Evolutionary conservation across 495 filamentous ascomycete genomes (phyloP), one percentile per base, ranked within the genome.

Genomic region (Penicillium atrosanguineum): DNA sequence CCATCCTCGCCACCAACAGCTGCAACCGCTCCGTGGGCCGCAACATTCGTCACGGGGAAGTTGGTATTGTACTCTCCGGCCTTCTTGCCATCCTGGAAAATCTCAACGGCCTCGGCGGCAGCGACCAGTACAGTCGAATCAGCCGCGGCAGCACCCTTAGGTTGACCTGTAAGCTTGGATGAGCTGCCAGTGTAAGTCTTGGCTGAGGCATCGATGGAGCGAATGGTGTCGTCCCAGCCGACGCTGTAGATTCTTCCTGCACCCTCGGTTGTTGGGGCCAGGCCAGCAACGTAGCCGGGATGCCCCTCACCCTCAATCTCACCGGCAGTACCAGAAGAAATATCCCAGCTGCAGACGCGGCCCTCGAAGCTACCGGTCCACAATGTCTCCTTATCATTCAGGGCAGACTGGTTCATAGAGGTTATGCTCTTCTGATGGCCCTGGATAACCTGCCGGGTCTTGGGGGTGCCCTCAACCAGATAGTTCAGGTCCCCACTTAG

Each of bases 401-500:
- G 64, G 15, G 79, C 72, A 43, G 77, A 78, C 20, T 78, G 73
- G 9, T 73, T 79, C 41, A 94, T 70, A 6, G 90, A 87, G 3
- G 91, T 97, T 64, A 96, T 86, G 61, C 82, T 90, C 73, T 91
- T 95, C 71, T 96, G 93, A 66, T 97, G 93, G n/a, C 94, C 94
- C 50, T 91, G 85, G 3, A 98, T 77, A 7, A 90, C 80, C 65
- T 77, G 83, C 53, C 77, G 77, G 6, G 90, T 88, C 44, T 83
- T 79, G 4, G 84, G 74, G 26, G 75, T 86, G 7, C 86, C 87
- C 59, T 88, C 81, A 0, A 79, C 77, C 29, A 96, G 78, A 67
- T 97, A 98, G 68, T 91, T 97, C 50, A 98, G 80, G 65, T 97
- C 88, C 2, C 94, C 94, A 44, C 82, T 84, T 20, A 98, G 79